Base-by-base conservation (phyloP, 2,329 filamentous ascomycete species). In the Fusarium compactum region DNA sequence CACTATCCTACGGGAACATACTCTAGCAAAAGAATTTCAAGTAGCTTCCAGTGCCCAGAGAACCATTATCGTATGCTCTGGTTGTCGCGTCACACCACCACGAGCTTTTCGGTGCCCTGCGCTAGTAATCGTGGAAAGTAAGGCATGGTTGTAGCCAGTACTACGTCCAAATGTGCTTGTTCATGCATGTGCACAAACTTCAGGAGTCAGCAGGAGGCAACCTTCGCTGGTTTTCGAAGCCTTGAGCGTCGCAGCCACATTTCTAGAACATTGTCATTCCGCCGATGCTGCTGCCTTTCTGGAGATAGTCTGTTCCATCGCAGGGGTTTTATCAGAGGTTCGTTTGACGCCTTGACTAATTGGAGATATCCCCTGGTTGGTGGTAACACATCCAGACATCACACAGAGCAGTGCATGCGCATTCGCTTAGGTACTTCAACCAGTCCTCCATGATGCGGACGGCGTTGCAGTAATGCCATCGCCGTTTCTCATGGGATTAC, bases 261-360 rank as follows among this genome's bases (percentile, higher is more conserved):
- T 74, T 71, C 62, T 65, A 71, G 60, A 73, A 64, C 55, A 53
- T 62, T 61, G 47, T 38, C 53, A 30, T 67, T 34, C n/a, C 53
- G 45, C 44, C 43, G 50, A 45, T 50, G 30, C 30, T 61, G 32
- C 43, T 52, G 44, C 44, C 32, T 34, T 70, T 46, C 53, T 63
- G 30, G 60, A 30, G 44, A 45, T 32, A 58, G 53, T 45, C 52
- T 30, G 29, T 43, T 48, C 25, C 38, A 30, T 47, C 38, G 50
- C 50, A 34, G 30, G 45, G 48, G 48, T 44, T n/a, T 63, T 51
- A 44, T 61, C 51, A 55, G 44, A 67, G 52, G 62, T 15, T 24
- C 30, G 41, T 29, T 66, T 32, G 50, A 27, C 47, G 47, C 16
- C 59, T 58, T 65, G 22, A 41, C 54, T 65, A 41, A 38, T 61